Conservation (phyloP, 192 early-diverging fungal species). For the Coemansia nantahalensis region DNA sequence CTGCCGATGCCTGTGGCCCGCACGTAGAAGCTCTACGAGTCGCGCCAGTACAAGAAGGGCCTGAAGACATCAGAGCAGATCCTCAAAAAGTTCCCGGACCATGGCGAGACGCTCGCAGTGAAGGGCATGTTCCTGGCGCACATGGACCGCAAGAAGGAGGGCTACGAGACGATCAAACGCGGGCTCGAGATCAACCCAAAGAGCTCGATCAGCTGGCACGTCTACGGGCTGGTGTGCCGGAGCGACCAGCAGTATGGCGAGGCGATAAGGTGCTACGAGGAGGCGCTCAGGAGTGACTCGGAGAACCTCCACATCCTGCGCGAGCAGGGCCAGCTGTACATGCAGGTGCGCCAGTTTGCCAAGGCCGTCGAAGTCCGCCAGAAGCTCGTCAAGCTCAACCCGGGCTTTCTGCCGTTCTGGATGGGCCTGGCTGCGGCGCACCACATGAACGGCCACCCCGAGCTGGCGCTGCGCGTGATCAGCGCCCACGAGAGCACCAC, state of each 20-base stretch:
- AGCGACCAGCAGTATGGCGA: constrained; percentile 91
- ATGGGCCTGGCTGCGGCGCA: constrained; percentile 82
- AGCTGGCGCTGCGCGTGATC: constrained; percentile 72
- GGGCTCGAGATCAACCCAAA: constrained; percentile 77
- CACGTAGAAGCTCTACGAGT: constrained; percentile 87
- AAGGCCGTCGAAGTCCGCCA: constrained; percentile 70
- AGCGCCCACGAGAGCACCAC: constrained; percentile 54
- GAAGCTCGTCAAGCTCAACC: constrained; percentile 66
- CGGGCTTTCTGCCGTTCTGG: constrained; percentile 71
- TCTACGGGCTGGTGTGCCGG: constrained; percentile 89
- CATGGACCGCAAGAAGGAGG: constrained; percentile 91
- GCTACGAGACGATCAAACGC: constrained; percentile 79
- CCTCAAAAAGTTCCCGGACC: constrained; percentile 88
- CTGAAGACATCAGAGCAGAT: constrained; percentile 89
- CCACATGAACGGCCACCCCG: constrained; percentile 73
- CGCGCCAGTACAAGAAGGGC: constrained; percentile 94
- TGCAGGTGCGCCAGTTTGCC: constrained; percentile 85
- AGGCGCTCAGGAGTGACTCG: constrained; percentile 83
- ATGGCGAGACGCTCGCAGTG: constrained; percentile 94
- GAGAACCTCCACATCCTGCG: constrained; percentile 91
- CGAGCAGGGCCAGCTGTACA: constrained; percentile 83
- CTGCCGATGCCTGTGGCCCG: too few relatives aligned
- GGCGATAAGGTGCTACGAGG: constrained; percentile 86
- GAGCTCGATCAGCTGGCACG: constrained; percentile 96
- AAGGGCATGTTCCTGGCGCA: constrained; percentile 90